phyloP scores from a whole-genome alignment of 306 rosid species.

The Cucurbita ficifolia region DNA sequence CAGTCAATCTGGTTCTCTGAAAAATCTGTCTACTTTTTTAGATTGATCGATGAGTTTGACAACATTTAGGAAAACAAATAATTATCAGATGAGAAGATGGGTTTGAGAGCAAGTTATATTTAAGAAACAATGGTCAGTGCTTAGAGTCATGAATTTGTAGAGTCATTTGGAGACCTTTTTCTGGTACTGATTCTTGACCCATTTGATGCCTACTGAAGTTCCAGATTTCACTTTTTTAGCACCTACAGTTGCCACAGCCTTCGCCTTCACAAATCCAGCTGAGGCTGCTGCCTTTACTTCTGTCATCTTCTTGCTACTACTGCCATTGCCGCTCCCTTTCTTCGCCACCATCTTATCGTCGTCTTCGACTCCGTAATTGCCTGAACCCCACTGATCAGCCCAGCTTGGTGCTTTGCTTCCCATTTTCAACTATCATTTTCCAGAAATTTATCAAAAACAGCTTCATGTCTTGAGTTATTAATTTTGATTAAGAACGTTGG shows the following conservation, averaged over 20 bases:
- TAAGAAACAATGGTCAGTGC: not conserved
- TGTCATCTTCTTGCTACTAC: constrained; percentile 36
- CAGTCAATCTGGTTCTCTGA: not conserved
- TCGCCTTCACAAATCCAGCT: constrained; percentile 22
- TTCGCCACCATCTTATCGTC: constrained; percentile 9
- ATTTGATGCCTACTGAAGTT: constrained; percentile 54
- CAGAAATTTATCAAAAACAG: not conserved
- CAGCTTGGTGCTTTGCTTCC: constrained; percentile 70
- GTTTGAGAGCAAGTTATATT: not conserved
- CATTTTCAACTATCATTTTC: constrained; percentile 17
- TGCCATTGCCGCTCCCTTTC: constrained; percentile 26
- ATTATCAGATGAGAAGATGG: not conserved
- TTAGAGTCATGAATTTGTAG: not conserved
- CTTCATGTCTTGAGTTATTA: not conserved
- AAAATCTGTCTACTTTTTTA: not conserved
- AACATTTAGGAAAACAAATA: not conserved
- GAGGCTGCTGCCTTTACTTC: constrained; percentile 37
- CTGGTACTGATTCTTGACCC: constrained; percentile 55
- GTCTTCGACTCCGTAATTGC: constrained; percentile 18
- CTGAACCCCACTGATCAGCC: constrained; percentile 66
- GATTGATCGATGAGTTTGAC: not conserved
- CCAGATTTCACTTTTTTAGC: constrained; percentile 35
- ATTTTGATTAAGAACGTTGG: not conserved
- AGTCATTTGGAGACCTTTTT: constrained; percentile 45
- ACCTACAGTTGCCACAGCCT: constrained; percentile 16